Percentiles rank a stretch among this genome's conserved stretches.
Conservation (phyloP, 306 rosid species). For the Trichosanthes cucumerina region DNA sequence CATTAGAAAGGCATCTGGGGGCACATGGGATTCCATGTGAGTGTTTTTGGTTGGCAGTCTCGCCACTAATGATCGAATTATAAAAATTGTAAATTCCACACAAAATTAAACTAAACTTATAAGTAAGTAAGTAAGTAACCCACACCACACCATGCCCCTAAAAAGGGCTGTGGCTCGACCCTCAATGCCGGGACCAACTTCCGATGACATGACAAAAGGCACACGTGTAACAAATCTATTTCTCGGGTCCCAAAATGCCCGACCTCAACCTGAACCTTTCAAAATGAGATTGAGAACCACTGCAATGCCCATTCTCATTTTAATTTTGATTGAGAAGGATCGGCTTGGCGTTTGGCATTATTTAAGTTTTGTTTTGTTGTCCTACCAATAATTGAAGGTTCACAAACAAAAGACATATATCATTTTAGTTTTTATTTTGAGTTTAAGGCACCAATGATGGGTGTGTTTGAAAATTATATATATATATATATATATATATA, state of each 20-base stretch:
- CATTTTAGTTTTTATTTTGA: conserved; percentile 30
- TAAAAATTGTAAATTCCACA: neutral
- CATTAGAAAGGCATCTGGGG: conserved; percentile 20
- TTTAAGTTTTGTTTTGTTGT: neutral
- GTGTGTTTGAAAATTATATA: conserved; percentile 8
- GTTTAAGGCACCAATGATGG: conserved; percentile 30
- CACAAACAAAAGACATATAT: neutral
- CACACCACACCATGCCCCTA: neutral
- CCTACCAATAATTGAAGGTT: conserved; percentile 11
- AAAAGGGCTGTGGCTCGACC: conserved; percentile 17
- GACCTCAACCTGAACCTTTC: neutral
- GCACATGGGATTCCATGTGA: conserved; percentile 30
- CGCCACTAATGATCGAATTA: no score
- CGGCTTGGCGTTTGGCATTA: no score
- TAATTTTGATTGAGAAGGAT: no score
- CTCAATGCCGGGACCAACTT: conserved; percentile 41
- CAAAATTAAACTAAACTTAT: neutral
- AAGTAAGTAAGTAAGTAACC: no score
- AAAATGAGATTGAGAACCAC: no score
- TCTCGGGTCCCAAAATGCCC: neutral
- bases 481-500: no score
- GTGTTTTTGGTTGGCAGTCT: conserved; percentile 6
- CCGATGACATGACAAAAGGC: neutral
- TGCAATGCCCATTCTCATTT: neutral
- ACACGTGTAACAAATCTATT: conserved; percentile 24